These are phyloP conservation scores for Serendipita vermifera DNA, from an alignment of 768 basidiomycete species.

Conservation along the genomic window DNA sequence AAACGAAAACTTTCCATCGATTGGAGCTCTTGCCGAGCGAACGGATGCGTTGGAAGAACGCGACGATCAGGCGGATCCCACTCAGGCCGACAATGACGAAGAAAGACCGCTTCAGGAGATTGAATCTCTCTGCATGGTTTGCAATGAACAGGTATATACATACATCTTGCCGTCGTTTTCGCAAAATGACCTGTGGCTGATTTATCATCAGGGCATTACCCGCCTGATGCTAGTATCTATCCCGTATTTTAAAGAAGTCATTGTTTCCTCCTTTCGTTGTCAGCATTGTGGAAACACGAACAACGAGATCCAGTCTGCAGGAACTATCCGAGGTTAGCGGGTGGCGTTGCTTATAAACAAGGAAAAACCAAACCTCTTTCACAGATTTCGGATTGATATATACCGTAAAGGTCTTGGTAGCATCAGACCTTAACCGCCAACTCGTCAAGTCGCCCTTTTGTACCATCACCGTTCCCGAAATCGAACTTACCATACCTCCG, in stretches of 20 bases:
- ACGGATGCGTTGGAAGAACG: slow-evolving; percentile 30
- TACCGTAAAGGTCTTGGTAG: slow-evolving; percentile 60
- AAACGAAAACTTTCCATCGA: slow-evolving; percentile 41
- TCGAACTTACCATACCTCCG: slow-evolving; percentile 80
- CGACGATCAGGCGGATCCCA: slow-evolving; percentile 15
- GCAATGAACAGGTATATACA: slow-evolving; percentile 65
- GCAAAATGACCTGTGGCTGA: neutral
- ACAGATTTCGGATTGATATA: slow-evolving; percentile 74
- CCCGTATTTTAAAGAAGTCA: slow-evolving; percentile 88
- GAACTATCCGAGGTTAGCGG: slow-evolving; percentile 62
- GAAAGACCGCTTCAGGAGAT: slow-evolving; percentile 62
- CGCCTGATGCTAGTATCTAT: slow-evolving; percentile 84
- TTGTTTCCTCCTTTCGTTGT: slow-evolving; percentile 94
- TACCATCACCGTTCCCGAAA: slow-evolving; percentile 73
- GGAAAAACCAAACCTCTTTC: neutral
- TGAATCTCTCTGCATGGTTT: slow-evolving; percentile 89
- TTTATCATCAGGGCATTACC: slow-evolving; percentile 59
- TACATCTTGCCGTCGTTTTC: neutral
- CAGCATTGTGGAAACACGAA: slow-evolving; percentile 82
- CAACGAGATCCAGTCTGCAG: slow-evolving; percentile 91
- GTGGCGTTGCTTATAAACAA: neutral
- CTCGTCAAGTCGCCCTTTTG: slow-evolving; percentile 79
- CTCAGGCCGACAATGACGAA: slow-evolving; percentile 35
- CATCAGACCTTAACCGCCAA: slow-evolving; percentile 80
- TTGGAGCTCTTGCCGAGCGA: slow-evolving; percentile 41